phyloP scores from a whole-genome alignment of 164 flowering plant genomes.

The Houttuynia cordata region DNA sequence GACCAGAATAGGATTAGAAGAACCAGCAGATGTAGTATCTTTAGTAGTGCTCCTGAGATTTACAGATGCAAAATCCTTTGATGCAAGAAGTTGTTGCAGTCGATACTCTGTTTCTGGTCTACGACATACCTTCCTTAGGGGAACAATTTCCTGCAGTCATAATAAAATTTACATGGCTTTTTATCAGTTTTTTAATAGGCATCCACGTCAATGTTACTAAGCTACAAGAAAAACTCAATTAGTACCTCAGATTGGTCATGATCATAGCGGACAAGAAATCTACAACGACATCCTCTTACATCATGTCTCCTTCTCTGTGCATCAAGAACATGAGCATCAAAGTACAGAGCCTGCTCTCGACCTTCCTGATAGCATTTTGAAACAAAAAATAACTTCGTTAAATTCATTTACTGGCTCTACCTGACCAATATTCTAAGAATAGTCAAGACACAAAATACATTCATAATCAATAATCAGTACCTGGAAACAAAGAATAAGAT shows the following conservation, averaged over 20 bases:
- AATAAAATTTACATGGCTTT: neutral
- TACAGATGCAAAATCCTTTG: constrained; percentile 22
- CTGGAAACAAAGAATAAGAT: constrained; percentile 96
- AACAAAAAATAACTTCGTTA: no score
- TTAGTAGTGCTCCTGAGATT: constrained; percentile 25
- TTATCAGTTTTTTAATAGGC: neutral
- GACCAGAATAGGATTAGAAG: constrained; percentile 9
- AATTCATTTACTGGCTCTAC: neutral
- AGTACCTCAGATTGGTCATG: constrained; percentile 94
- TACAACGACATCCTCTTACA: constrained; percentile 95
- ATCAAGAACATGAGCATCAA: constrained; percentile 95
- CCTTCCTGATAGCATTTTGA: constrained; percentile 84
- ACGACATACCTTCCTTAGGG: constrained; percentile 78
- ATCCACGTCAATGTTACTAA: neutral
- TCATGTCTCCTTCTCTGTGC: constrained; percentile 95
- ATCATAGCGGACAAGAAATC: constrained; percentile 90
- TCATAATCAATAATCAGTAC: constrained; percentile 17
- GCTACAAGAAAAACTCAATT: constrained; percentile 1
- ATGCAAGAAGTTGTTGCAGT: constrained; percentile 63
- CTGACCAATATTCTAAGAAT: neutral
- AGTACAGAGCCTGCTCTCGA: constrained; percentile 97
- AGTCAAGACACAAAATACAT: neutral
- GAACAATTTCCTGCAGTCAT: constrained; percentile 69
- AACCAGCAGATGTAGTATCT: constrained; percentile 15
- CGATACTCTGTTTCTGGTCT: constrained; percentile 92